These are phyloP conservation scores for Rhizopus stolonifer DNA, from an alignment of 371 early-diverging fungal genomes.

Conservation along the genomic window DNA sequence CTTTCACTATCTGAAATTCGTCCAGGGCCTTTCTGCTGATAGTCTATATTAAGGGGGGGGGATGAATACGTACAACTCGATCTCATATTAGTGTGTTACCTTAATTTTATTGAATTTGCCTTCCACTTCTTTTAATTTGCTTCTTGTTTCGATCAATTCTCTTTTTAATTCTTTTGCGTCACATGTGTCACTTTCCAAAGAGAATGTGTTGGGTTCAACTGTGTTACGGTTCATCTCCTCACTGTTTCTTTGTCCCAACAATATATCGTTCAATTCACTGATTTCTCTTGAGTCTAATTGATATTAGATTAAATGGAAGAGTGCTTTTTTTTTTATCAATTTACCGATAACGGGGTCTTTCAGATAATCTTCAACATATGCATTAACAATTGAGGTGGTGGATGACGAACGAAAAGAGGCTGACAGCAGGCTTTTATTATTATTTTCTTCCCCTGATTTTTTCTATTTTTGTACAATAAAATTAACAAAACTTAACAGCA, in stretches of 20 bases:
- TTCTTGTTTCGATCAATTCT: slow-evolving; percentile 31
- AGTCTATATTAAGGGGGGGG: slow-evolving; percentile 19
- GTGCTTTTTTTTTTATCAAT: not conserved
- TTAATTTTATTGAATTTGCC: slow-evolving; percentile 46
- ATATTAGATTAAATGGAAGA: slow-evolving; percentile 1
- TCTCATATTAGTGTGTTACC: slow-evolving; percentile 15
- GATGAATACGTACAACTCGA: no score
- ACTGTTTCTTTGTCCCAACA: slow-evolving; percentile 20
- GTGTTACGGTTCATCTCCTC: slow-evolving; percentile 17
- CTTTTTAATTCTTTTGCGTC: slow-evolving; percentile 18
- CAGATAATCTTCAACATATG: slow-evolving; percentile 19
- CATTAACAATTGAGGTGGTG: slow-evolving; percentile 28
- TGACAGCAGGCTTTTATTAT: not conserved
- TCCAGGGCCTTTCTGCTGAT: slow-evolving; percentile 50
- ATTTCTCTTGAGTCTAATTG: slow-evolving; percentile 13
- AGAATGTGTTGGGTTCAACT: slow-evolving; percentile 1
- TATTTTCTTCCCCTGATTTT: slow-evolving; percentile 3
- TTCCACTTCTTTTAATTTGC: slow-evolving; percentile 34
- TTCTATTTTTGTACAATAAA: not conserved
- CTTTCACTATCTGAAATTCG: slow-evolving; percentile 46
- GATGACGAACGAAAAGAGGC: slow-evolving; percentile 18
- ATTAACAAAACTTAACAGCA: not conserved
- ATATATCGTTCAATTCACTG: slow-evolving; percentile 20
- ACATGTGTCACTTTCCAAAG: slow-evolving; percentile 4
- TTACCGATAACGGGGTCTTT: slow-evolving; percentile 12